Evolutionary conservation across 352 stramenopile species (phyloP), one percentile per base, ranked within the genome.

Genomic region (Globisporangium nunn): DNA sequence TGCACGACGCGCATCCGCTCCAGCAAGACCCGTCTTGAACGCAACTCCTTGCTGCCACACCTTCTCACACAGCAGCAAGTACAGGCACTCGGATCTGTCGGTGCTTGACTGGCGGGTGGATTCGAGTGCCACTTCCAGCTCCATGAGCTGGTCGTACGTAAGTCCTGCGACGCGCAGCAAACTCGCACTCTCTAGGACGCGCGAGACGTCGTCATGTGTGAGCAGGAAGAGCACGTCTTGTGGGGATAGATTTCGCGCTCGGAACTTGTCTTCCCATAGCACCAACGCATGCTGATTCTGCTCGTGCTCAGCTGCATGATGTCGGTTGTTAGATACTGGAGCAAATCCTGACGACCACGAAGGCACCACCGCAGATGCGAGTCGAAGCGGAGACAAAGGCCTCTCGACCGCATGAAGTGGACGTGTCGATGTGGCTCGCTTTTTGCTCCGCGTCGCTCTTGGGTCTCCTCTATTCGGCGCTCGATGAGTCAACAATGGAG

Each of bases 191-290:
- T 89, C 75, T 30, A 87, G 45, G 5, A 77, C 63, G 14, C 54
- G 50, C 30, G 67, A 54, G 5, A 82, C 54, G 29, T 81, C 65
- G 6, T 72, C 62, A 37, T 73, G 72, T 2, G 64, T 43, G 28
- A 89, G 50, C 4, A 89, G 56, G 29, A 79, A 80, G 1, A 85
- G 17, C n/a, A 63, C 47, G 49, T 87, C 79, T 44, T 80, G 63
- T 1, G 58, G 48, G 4, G 54, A 68, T 35, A 89, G 61, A 17
- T 57, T 47, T 4, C 67, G 70, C 7, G 55, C 50, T 3, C 57
- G 54, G 50, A 85, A 75, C 58, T 89, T 89, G 53, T 81, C 66
- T 30, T 87, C 72, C 79, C 79, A 89, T 1, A 89, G 59, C 23
- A 58, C 56, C 29, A 74, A 35, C 14, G 49, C 61, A 40, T 77